phyloP scores from a whole-genome alignment of 148 eudicot species.

The Spergularia bocconei region DNA sequence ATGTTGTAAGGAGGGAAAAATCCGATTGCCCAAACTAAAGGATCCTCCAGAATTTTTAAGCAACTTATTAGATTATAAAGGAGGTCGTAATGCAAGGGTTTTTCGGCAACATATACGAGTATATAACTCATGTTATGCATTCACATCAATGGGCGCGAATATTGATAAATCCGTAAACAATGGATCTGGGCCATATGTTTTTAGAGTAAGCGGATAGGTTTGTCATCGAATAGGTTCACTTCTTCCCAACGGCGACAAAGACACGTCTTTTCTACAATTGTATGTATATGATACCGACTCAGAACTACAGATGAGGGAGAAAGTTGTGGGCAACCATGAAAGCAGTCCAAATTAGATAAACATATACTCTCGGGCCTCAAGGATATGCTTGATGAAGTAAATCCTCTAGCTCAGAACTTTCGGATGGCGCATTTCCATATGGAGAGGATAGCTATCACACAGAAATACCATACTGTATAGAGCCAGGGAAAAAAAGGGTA shows the following conservation, averaged over 20 bases:
- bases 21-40: neutral
- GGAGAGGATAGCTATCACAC: constrained; percentile 18
- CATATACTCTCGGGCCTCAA: neutral
- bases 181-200: constrained; percentile 18
- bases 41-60: neutral
- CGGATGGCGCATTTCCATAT: constrained; percentile 26
- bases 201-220: constrained; percentile 15
- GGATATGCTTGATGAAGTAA: constrained; percentile 18
- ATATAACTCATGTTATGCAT: constrained; percentile 28
- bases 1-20: constrained; percentile 28
- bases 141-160: constrained; percentile 29
- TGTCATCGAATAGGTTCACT: constrained; percentile 23
- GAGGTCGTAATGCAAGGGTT: neutral
- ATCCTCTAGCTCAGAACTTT: constrained; percentile 6
- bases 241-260: constrained; percentile 7
- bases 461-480: neutral
- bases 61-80: neutral
- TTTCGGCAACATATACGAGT: constrained; percentile 11
- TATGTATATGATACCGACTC: constrained; percentile 17
- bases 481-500: neutral
- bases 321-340: neutral
- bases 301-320: neutral
- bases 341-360: neutral
- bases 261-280: constrained; percentile 21
- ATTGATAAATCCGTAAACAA: constrained; percentile 8